Base-by-base conservation (phyloP, 257 asterid species). In the Nyctanthes arbortristis region DNA sequence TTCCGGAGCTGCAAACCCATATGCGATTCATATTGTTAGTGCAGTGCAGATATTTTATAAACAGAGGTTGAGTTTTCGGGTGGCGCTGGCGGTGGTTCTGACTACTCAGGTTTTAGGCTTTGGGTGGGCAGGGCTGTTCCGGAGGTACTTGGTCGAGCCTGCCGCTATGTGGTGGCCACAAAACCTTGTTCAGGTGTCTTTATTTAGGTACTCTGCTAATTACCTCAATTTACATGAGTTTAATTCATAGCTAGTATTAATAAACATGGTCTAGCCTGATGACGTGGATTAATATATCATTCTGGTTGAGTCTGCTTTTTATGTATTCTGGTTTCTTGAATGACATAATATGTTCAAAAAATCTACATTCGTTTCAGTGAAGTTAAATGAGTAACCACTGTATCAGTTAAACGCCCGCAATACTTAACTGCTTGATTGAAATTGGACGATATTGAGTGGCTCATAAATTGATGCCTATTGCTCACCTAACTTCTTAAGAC, bases 111-210 rank as follows among this genome's bases (percentile, higher is more conserved):
- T 92, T 1, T 74, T 88, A 78, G 94, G 96, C 29, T 89, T 89
- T 67, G 96, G 94, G 18, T 90, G 97, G 97, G 98, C 98, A 1
- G 98, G 98, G 22, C 81, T 93, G 5, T 87, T 87, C 72, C 86
- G 98, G 58, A 78, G 87, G 74, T 88, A 79, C 76, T 66, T 93
- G 84, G 98, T 93, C 34, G 97, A 93, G 79, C 98, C 97, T 27
- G 97, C 93, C 2, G 83, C 88, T n/a, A 90, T 93, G 98, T 93
- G 98, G 98, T 93, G 98, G 98, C 97, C 98, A 13, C 91, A 88
- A 40, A 93, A 93, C 73, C 96, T 93, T 4, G 97, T 93, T 45
- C 98, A 93, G 76, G 97, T 93, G 6, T 93, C 98, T 34, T 81
- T 93, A 7, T 93, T 93, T 85, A 90, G 98, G 98, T 89, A 66